Base-by-base conservation (phyloP, 1,284 basidiomycete genomes). In the Rhodotorula sp. region DNA sequence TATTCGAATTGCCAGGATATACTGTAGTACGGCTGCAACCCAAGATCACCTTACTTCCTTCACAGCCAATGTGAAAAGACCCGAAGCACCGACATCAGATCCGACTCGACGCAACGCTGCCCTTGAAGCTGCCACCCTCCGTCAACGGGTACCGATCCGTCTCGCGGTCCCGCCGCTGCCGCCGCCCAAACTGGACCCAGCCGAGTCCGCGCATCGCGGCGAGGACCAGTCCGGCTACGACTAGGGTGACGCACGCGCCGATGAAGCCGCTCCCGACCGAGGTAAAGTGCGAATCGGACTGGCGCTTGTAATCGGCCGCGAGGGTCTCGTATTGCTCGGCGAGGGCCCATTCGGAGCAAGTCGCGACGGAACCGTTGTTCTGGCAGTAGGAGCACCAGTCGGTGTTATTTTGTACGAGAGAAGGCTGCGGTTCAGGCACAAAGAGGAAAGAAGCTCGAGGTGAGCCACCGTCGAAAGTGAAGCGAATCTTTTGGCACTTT, bases 221-320 rank as follows among this genome's bases (percentile, higher is more conserved):
- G 7, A 72, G 62, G 0, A 62, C 66, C 4, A 58, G 49, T 5
- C 67, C 33, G 22, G 29, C 62, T n/a, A 72, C 42, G 15, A 71
- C 54, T 42, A 68, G 46, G 7, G 73, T 73, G 20, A 75, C 73
- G 12, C 51, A 62, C 8, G 64, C 64, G 26, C 74, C 74, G 60
- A 75, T 75, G 61, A 74, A 74, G 8, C 74, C 66, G 18, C 61
- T 46, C 15, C 72, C 66, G n/a, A 70, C 59, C 45, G 64, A 63
- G 8, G 70, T 70, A n/a, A 74, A 74, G 59, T 71, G 64, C 3
- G 46, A 33, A 15, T 67, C 66, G n/a, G 56, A 48, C 20, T 58
- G 37, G 6, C 29, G 5, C 30, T 65, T 62, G 66, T 71, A 70
- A 58, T 66, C 59, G 22, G 44, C 59, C 1, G 62, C 59, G 24